Evolutionary conservation across 352 stramenopile genomes (phyloP).

Genomic region (Pythium utonaiense): DNA sequence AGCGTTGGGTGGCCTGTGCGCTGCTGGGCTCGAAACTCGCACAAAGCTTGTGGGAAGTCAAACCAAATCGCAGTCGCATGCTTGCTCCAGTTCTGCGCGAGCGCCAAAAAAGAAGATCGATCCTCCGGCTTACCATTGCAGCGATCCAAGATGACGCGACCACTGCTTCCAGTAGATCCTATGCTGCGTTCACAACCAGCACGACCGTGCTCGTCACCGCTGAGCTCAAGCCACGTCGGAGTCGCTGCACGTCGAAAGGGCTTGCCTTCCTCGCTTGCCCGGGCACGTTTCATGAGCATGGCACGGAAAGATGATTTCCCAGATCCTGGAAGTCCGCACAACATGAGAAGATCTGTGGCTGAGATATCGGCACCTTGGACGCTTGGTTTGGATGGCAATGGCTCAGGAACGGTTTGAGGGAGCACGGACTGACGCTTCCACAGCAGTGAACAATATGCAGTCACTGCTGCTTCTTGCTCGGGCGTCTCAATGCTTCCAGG

Average conservation of each 20-base stretch:
- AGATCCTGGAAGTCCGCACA: conserved; percentile 54
- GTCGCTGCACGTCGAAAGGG: not conserved
- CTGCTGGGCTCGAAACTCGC: conserved; percentile 42
- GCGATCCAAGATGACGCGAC: conserved; percentile 46
- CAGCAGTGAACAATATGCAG: conserved; percentile 45
- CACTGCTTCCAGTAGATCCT: conserved; percentile 4
- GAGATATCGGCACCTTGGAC: conserved; percentile 29
- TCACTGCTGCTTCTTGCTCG: conserved; percentile 45
- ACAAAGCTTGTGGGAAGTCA: conserved; percentile 39
- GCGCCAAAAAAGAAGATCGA: conserved; percentile 36
- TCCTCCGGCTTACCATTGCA: conserved; percentile 51
- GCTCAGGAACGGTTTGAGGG: conserved; percentile 25
- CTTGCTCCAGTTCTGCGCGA: conserved; percentile 43
- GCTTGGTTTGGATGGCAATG: conserved; percentile 29
- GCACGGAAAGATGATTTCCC: conserved; percentile 61
- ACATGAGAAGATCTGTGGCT: conserved; percentile 43
- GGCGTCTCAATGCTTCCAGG: conserved; percentile 57
- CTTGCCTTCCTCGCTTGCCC: conserved; percentile 7
- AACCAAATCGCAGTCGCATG: conserved; percentile 66
- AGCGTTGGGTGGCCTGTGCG: conserved; percentile 43
- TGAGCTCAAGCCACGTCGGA: conserved; percentile 38
- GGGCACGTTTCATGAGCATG: conserved; percentile 37
- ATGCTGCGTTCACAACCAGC: conserved; percentile 35
- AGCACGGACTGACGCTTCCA: conserved; percentile 52
- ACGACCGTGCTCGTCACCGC: conserved; percentile 49